Base-by-base conservation (phyloP, 495 filamentous ascomycete species). In the Hypoxylon lenormandii region DNA sequence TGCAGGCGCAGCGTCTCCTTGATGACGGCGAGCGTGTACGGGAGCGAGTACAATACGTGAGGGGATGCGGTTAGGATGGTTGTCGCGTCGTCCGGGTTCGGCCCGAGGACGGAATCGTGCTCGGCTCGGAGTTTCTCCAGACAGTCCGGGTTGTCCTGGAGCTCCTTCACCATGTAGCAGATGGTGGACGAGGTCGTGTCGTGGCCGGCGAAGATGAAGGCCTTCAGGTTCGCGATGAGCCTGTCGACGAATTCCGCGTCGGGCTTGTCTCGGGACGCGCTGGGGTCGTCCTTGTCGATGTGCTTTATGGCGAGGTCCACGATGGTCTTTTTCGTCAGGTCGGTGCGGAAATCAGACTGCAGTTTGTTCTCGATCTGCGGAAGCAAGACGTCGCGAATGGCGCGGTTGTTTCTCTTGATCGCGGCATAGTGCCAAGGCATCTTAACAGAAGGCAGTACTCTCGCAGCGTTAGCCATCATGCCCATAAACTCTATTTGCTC, bases 1-100 rank as follows among this genome's bases (percentile, higher is more conserved):
- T 77, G 78, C 12, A 86, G 60, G 13, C 84, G 74, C 28, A 86
- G 67, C 1, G 73, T 78, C 70, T 86, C 84, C 57, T 80, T 78
- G 43, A 86, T 79, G 18, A 81, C 77, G 10, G 76, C 81, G 1
- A 75, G 58, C 4, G 80, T 82, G 52, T 83, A 85, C 1, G 76
- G 79, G 0, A 85, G 70, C n/a, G 73, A 58, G 65, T 78, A 78
- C 6, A 79, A 15, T 5, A 78, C 60, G 36, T 73, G 65, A 13
- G 78, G 78, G 3, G 70, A 64, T 12, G 65, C 38, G 11, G 15
- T 51, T 4, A 80, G 49, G 4, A 59, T 37, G 7, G 70, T 48
- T 5, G 38, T 60, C 8, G 68, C 69, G 22, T 69, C 49, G 11
- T 56, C 56, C 7, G 65, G 66, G 37, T 73, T 73, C 4, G 60